Base-by-base conservation (phyloP, 345 rosid species). In the Tarenaya hassleriana region DNA sequence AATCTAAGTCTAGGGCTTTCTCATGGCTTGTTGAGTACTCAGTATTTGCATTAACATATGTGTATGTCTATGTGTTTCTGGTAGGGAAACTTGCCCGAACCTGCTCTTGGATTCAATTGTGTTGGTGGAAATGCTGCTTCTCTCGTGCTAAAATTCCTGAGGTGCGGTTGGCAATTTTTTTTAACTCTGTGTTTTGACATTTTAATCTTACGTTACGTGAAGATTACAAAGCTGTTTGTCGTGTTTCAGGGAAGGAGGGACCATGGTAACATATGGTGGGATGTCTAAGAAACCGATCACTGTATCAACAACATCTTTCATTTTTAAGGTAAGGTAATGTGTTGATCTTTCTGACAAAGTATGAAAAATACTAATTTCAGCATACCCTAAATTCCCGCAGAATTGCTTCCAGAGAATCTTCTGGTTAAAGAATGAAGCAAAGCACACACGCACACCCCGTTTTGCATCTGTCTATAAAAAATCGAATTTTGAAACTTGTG, bases 251-350 rank as follows among this genome's bases (percentile, higher is more conserved):
- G 77, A 63, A 42, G 80, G 86, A 58, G 98, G 98, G 69, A 82
- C 82, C 5, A 82, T 79, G 96, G 95, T 83, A 50, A 88, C 98
- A 16, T 92, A 88, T 64, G 98, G 95, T 42, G 90, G 98, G 51
- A 85, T 92, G 98, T 83, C 96, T 14, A 88, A 81, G 65, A 82
- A 75, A 61, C 95, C 98, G 45, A 51, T 88, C 62, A 79, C 86
- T 1, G 82, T 77, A 16, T 67, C 96, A 54, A 85, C 96, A 50
- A 72, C 98, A 15, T 58, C 83, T 19, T 83, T 92, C 71, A 88
- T 92, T 71, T 85, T 92, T 42, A 68, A 78, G 84, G 96, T 80
- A 63, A 56, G 34, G 6, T n/a, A n/a, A n/a, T n/a, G n/a, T 4
- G 32, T 24, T 24, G 11, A 34, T 18, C 12, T 13, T 52, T 44